Base-by-base conservation (phyloP, 768 basidiomycete species). In the Amanita muscaria region DNA sequence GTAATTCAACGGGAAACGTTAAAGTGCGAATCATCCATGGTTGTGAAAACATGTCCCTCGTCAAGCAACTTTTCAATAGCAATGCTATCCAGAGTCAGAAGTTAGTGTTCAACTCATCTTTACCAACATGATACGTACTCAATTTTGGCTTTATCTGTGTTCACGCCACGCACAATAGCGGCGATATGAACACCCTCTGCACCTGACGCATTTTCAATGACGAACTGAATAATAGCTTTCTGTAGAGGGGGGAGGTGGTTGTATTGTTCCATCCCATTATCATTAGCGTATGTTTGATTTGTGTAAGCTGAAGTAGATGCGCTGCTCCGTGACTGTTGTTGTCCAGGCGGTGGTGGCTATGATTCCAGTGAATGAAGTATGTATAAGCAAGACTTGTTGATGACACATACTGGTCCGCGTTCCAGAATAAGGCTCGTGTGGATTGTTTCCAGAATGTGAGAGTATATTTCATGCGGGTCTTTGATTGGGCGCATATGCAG, bases 21-120 rank as follows among this genome's bases (percentile, higher is more conserved):
- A 11, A 40, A 36, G 41, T 41, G 32, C 15, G 14, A 24, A 25
- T 38, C 46, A 30, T 47, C 46, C 16, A 40, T 14, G 22, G 40
- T 88, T 43, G 77, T 83, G 61, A 76, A 97, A 45, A 93, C 70
- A 50, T 75, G 64, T 0, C 92, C 92, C 1, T 86, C 81, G 42
- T 83, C 80, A 72, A 89, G 81, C 42, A 97, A 70, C 41, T 64
- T 61, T 51, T 92, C 87, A 51, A 93, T 64, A 5, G 85, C 85
- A 34, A 74, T 67, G 56, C 89, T 88, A 48, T 24, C 24, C 15
- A n/a, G n/a, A n/a, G n/a, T n/a, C n/a, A n/a, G n/a, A n/a, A n/a
- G n/a, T n/a, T n/a, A n/a, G n/a, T n/a, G n/a, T n/a, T n/a, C n/a
- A n/a, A n/a, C n/a, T n/a, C n/a, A n/a, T n/a, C n/a, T n/a, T n/a